Evolutionary conservation across 2,329 filamentous ascomycete genomes (phyloP).

Genomic region (Paraphaeosphaeria sporulosa): DNA sequence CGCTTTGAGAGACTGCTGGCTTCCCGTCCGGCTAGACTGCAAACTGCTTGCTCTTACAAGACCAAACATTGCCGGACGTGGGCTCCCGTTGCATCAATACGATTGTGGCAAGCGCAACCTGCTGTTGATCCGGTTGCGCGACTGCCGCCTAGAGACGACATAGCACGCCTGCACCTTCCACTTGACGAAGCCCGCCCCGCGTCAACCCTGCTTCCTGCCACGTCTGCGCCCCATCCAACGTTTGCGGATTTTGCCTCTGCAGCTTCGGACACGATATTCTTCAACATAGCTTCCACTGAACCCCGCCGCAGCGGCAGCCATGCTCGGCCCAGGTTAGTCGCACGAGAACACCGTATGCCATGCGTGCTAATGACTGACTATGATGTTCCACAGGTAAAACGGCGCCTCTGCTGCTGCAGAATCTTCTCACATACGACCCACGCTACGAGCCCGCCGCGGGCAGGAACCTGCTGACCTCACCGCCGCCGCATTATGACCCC

Average conservation of each 20-base stretch:
- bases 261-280: conserved; percentile 5
- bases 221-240: conserved; percentile 5
- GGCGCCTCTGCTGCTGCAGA: conserved; percentile 59
- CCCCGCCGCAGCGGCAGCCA: conserved; percentile 2
- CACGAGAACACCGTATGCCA: neutral
- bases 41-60: neutral
- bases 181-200: neutral
- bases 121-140: neutral
- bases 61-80: neutral
- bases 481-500: conserved; percentile 61
- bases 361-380: neutral
- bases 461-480: conserved; percentile 65
- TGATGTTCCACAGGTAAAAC: conserved; percentile 53
- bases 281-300: neutral
- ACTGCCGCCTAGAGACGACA: conserved; percentile 12
- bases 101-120: neutral
- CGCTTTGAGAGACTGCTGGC: conserved; percentile 5
- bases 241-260: neutral
- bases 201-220: neutral
- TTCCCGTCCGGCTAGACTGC: conserved; percentile 1
- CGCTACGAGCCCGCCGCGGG: conserved; percentile 53
- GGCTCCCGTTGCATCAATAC: neutral
- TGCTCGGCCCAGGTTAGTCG: conserved; percentile 9
- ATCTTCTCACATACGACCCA: conserved; percentile 62
- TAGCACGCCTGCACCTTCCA: conserved; percentile 7